A percentile compares a stretch with the other conserved stretches of the same genome.
These are phyloP conservation scores for Naematelia aurantialba DNA, from an alignment of 768 basidiomycete species.

Conservation along the genomic window DNA sequence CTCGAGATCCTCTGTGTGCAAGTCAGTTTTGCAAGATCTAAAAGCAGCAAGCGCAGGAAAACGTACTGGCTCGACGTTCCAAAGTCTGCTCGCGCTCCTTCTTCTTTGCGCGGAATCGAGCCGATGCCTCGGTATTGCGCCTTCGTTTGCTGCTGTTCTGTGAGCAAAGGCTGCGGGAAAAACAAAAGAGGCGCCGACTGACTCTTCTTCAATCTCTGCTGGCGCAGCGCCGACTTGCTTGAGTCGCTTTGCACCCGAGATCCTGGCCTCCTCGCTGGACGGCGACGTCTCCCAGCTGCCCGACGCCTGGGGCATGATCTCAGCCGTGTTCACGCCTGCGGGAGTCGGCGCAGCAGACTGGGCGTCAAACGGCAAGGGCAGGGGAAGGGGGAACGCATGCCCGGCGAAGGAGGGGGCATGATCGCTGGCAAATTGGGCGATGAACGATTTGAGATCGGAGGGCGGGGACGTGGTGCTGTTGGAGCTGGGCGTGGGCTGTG, in stretches of 20 bases:
- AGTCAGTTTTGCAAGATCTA: constrained; percentile 6
- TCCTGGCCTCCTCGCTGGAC: constrained; percentile 16
- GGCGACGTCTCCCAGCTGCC: constrained; percentile 14
- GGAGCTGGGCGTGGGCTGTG: constrained; percentile 5
- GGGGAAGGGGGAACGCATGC: not conserved
- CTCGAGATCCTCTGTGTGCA: constrained; percentile 35
- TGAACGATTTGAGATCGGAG: constrained; percentile 39
- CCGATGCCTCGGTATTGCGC: constrained; percentile 48
- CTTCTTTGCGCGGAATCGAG: constrained; percentile 49
- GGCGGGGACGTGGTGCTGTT: constrained; percentile 14
- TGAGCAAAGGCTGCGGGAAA: not conserved
- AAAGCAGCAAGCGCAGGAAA: not conserved
- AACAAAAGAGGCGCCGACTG: constrained; percentile 9
- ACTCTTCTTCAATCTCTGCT: constrained; percentile 44
- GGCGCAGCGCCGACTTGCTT: constrained; percentile 37
- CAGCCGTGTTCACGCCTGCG: constrained; percentile 15
- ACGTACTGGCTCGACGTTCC: constrained; percentile 40
- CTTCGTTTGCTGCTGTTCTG: constrained; percentile 41
- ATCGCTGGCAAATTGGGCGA: constrained; percentile 32
- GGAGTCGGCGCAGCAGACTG: constrained; percentile 7
- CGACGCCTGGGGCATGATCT: constrained; percentile 15
- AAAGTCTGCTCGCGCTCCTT: constrained; percentile 49
- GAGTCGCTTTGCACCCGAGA: constrained; percentile 35
- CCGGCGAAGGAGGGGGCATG: constrained; percentile 3
- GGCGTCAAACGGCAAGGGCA: constrained; percentile 21